Base-by-base conservation (phyloP, 2,329 filamentous ascomycete species). In the Botrytis fragariae region DNA sequence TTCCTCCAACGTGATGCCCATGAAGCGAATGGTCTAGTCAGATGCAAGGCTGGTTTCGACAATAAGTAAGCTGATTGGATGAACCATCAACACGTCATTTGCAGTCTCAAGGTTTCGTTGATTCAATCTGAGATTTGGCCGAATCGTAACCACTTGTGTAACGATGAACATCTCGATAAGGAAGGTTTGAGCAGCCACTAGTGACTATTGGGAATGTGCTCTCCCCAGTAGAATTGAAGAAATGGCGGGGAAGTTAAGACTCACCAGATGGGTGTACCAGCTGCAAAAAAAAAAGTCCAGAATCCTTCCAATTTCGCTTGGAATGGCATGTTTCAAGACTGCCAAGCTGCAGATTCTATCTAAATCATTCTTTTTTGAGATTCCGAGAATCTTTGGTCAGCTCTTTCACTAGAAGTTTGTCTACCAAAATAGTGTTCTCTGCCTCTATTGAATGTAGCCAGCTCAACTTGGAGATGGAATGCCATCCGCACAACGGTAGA, bases 241-340 rank as follows among this genome's bases (percentile, higher is more conserved):
- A 29, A 39, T 42, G 35, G 16, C 45, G 32, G 35, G 45, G 35
- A 48, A 68, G n/a, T 22, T 12, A 16, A 10, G 65, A 68, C 48
- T 68, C 32, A 32, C 18, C 25, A 57, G 22, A 42, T 42, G 35
- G 35, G 25, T 54, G 37, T 57, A 20, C 35, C n/a, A 25, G 42
- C 35, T 42, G 8, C 18, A 12, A 57, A 51, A 29, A 29, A 29
- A 39, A 29, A 29, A 29, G 29, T 4, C n/a, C 18, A 68, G 16
- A 68, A 68, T 57, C 65, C 65, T 68, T 42, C 25, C 8, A 51
- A 67, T 67, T 20, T 68, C 32, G 45, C 29, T 68, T 29, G 25
- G 10, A 29, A 68, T 39, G 14, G 25, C 2, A 39, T 54, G 45
- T 54, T 39, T 42, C 65, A 57, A 57, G n/a, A 10, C 37, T 29